Percentiles rank a stretch among this genome's conserved stretches.
Evolutionary conservation across 768 basidiomycete species (phyloP).

Genomic region (Lactifluus rugatus): DNA sequence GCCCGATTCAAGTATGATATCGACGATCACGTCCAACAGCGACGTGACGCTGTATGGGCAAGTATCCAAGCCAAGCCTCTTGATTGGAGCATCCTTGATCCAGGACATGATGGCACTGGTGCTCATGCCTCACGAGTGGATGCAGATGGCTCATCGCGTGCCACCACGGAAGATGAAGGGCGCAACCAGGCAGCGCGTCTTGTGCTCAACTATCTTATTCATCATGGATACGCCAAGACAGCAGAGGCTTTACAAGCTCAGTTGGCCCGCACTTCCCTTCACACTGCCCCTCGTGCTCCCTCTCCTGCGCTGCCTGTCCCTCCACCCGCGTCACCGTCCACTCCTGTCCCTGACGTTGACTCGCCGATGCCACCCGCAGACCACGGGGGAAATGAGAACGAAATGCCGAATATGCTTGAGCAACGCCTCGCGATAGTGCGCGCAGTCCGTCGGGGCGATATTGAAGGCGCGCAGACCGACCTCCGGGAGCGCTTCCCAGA

Average conservation of each 20-base stretch:
- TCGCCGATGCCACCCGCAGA: slow-evolving; percentile 18
- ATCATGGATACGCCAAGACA: slow-evolving; percentile 74
- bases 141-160: slow-evolving; percentile 34
- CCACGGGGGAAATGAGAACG: slow-evolving; percentile 31
- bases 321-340: slow-evolving; percentile 11
- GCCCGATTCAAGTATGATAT: slow-evolving; percentile 85
- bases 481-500: slow-evolving; percentile 47
- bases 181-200: slow-evolving; percentile 47
- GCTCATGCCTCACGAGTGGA: slow-evolving; percentile 17
- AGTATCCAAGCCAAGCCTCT: slow-evolving; percentile 52
- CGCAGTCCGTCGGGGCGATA: slow-evolving; percentile 56
- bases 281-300: background rate
- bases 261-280: slow-evolving; percentile 7
- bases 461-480: slow-evolving; percentile 56
- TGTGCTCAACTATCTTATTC: slow-evolving; percentile 69
- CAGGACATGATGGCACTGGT: slow-evolving; percentile 10
- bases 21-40: slow-evolving; percentile 70
- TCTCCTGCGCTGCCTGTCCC: slow-evolving; percentile 18
- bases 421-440: slow-evolving; percentile 62
- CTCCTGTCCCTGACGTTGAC: slow-evolving; percentile 17
- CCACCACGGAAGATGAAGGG: slow-evolving; percentile 33
- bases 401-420: slow-evolving; percentile 36
- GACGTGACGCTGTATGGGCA: slow-evolving; percentile 55
- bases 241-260: slow-evolving; percentile 58
- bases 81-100: slow-evolving; percentile 31